phyloP scores from a whole-genome alignment of 179 eudicot species.

The Corrigiola litoralis region DNA sequence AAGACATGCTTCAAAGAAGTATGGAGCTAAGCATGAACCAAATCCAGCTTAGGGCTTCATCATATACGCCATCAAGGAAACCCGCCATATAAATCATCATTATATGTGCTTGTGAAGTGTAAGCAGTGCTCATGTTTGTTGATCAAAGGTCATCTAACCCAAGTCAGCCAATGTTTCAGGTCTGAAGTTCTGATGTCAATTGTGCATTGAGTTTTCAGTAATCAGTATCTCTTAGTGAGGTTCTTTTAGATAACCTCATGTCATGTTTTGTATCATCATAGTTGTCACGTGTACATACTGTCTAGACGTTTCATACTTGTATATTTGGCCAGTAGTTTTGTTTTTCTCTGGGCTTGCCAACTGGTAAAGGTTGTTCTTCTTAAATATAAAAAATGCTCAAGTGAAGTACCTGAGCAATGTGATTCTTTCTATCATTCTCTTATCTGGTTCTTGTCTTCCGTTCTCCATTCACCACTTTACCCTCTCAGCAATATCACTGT shows the following conservation, averaged over 20 bases:
- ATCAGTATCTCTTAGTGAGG: background rate
- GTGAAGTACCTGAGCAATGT: too few relatives aligned
- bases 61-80: conserved; percentile 24
- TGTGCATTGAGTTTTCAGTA: background rate
- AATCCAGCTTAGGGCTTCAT: conserved; percentile 32
- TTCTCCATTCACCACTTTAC: too few relatives aligned
- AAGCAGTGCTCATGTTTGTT: background rate
- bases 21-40: conserved; percentile 44
- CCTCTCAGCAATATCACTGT: too few relatives aligned
- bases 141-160: conserved; percentile 6
- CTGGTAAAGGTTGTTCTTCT: too few relatives aligned
- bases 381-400: too few relatives aligned
- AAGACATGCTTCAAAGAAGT: conserved; percentile 57
- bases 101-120: background rate
- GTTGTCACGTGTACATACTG: background rate
- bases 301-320: background rate
- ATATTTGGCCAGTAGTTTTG: background rate
- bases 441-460: too few relatives aligned
- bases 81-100: background rate
- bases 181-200: background rate
- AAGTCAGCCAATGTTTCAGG: background rate
- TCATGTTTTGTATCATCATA: background rate
- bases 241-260: background rate
- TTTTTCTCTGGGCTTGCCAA: too few relatives aligned
- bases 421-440: too few relatives aligned